phyloP scores from a whole-genome alignment of 345 rosid genomes.

The Dipteronia dyeriana region DNA sequence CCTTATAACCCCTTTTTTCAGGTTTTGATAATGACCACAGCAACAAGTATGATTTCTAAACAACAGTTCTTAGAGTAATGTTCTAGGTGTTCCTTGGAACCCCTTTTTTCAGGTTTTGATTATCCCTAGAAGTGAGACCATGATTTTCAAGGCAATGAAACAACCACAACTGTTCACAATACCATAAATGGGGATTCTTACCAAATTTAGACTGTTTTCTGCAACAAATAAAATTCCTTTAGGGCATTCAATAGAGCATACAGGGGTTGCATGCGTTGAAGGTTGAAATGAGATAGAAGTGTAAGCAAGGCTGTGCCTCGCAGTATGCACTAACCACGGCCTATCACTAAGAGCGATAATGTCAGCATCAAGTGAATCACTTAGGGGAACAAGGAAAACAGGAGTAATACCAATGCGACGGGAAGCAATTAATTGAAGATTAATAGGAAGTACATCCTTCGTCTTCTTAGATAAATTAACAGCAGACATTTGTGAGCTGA shows the following conservation, averaged over 20 bases:
- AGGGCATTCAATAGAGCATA: constrained; percentile 88
- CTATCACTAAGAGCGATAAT: constrained; percentile 93
- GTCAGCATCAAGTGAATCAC: constrained; percentile 75
- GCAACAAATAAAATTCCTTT: constrained; percentile 91
- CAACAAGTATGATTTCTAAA: constrained; percentile 1
- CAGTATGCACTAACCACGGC: constrained; percentile 95
- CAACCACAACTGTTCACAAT: constrained; percentile 16
- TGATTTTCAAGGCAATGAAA: background rate
- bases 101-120: background rate
- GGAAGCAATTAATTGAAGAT: constrained; percentile 79
- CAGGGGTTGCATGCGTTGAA: constrained; percentile 95
- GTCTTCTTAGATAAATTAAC: constrained; percentile 28
- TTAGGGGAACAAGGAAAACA: constrained; percentile 87
- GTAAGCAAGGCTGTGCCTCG: constrained; percentile 87
- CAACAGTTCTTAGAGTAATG: background rate
- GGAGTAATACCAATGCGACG: constrained; percentile 97
- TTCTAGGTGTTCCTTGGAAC: constrained; percentile 1
- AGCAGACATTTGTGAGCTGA: constrained; percentile 30
- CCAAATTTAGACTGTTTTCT: constrained; percentile 92
- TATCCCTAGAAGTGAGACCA: constrained; percentile 3
- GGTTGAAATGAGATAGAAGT: constrained; percentile 92
- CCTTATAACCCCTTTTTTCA: background rate
- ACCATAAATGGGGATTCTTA: constrained; percentile 33
- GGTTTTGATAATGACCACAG: background rate
- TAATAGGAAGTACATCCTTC: constrained; percentile 45